phyloP scores from a whole-genome alignment of 208 protist genomes.

The Leishmania arabica region DNA sequence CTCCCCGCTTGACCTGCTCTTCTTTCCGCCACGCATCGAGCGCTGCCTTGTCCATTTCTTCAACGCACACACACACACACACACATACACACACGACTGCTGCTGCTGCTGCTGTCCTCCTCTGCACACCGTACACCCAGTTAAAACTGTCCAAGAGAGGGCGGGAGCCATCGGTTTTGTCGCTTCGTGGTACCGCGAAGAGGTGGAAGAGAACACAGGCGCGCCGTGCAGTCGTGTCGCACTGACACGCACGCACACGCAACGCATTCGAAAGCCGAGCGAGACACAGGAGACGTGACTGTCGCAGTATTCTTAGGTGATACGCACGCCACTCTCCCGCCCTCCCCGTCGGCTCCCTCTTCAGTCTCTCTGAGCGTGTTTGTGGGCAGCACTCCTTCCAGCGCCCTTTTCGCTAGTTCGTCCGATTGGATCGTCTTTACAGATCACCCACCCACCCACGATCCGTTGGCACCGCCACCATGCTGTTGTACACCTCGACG shows the following conservation, averaged over 20 bases:
- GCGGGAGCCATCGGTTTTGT: background rate
- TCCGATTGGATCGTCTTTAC: background rate
- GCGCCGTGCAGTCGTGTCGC: background rate
- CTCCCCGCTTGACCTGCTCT: background rate
- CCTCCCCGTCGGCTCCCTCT: background rate
- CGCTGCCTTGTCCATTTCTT: background rate
- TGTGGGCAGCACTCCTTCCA: background rate
- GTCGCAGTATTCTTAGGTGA: background rate
- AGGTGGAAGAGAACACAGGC: background rate
- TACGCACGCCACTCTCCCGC: background rate
- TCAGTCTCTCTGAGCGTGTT: background rate
- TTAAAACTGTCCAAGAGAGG: background rate
- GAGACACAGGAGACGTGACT: background rate
- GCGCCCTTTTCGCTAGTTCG: background rate
- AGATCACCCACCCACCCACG: background rate
- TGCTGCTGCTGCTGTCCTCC: background rate
- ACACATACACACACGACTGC: no score
- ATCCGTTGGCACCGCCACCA: slow-evolving; percentile 3
- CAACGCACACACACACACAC: background rate
- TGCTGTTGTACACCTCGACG: slow-evolving; percentile 45
- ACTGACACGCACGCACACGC: background rate
- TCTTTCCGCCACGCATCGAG: background rate
- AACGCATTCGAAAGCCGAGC: background rate
- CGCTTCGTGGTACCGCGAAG: background rate
- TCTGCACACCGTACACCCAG: background rate